Conservation (phyloP, 805 yeast species). For the Blastobotrys mokoenaii region DNA sequence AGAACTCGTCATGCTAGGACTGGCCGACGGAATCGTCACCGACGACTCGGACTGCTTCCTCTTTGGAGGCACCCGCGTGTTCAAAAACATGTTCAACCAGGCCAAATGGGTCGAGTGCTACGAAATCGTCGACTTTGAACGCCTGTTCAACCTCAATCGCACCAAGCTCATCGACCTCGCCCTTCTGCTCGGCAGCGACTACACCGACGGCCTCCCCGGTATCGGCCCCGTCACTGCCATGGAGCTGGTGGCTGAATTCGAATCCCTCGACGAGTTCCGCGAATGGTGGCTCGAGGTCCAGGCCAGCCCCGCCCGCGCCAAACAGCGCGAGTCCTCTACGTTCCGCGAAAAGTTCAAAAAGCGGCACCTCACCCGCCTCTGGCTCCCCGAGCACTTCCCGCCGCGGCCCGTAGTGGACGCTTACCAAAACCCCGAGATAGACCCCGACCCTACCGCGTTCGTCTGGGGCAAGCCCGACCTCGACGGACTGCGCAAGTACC, state of each 20-base stretch:
- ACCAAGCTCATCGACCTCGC: constrained; percentile 71
- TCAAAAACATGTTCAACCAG: constrained; percentile 91
- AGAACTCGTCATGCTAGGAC: constrained; percentile 50
- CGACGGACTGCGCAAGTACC: constrained; percentile 63
- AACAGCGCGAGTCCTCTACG: constrained; percentile 35
- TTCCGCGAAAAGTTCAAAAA: constrained; percentile 52
- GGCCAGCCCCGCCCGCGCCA: constrained; percentile 29
- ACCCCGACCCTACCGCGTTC: constrained; percentile 66
- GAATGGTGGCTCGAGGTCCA: constrained; percentile 52
- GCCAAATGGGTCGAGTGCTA: constrained; percentile 87
- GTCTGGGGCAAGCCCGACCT: constrained; percentile 87
- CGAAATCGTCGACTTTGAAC: constrained; percentile 45
- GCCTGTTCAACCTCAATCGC: constrained; percentile 57
- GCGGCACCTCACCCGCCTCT: constrained; percentile 46
- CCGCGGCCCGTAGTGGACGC: constrained; percentile 62
- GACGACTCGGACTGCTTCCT: constrained; percentile 96
- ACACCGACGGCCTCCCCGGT: constrained; percentile 87
- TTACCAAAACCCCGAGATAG: constrained; percentile 75
- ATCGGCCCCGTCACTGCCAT: constrained; percentile 90
- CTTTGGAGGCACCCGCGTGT: constrained; percentile 77
- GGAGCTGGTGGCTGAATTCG: constrained; percentile 85
- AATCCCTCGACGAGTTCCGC: constrained; percentile 33
- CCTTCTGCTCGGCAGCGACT: constrained; percentile 82
- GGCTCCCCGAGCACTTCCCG: constrained; percentile 59
- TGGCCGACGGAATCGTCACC: constrained; percentile 92